Evolutionary conservation across 2,329 filamentous ascomycete genomes (phyloP).

Genomic region (Diaporthe citri): DNA sequence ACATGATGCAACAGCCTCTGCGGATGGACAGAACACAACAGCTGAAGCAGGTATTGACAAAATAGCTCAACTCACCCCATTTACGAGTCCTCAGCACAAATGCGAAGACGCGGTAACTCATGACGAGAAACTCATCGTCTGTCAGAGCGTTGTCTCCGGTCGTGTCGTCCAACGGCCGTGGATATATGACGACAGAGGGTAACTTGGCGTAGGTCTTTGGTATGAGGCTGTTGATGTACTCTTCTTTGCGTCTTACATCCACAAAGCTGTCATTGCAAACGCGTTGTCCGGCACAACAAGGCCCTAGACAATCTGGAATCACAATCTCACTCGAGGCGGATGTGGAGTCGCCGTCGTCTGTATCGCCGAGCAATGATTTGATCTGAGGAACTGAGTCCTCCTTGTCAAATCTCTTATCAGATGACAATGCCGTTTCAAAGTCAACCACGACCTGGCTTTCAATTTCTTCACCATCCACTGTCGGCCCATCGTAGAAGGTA

Average conservation of each 20-base stretch:
- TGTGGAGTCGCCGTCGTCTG: too few species aligned
- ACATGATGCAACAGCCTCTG: too few species aligned
- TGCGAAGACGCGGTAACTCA: conserved; percentile 50
- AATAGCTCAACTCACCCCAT: conserved; percentile 48
- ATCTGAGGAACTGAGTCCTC: neutral
- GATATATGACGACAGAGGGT: conserved; percentile 36
- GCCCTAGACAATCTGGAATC: too few species aligned
- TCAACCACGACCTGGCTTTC: conserved; percentile 51
- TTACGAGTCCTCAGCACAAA: conserved; percentile 50
- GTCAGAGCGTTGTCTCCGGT: conserved; percentile 11
- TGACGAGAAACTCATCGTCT: conserved; percentile 48
- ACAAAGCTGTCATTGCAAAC: conserved; percentile 34
- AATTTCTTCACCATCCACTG: conserved; percentile 46
- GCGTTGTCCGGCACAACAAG: conserved; percentile 31
- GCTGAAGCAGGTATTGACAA: neutral
- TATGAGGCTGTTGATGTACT: conserved; percentile 38
- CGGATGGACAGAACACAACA: too few species aligned
- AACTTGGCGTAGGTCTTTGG: conserved; percentile 28
- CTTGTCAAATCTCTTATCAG: neutral
- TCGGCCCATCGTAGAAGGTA: conserved; percentile 48
- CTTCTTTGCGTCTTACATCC: conserved; percentile 31
- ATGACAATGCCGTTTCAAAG: conserved; percentile 46
- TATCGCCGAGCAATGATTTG: neutral
- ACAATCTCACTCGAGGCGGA: too few species aligned
- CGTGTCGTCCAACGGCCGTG: conserved; percentile 34